Evolutionary conservation across 2,329 filamentous ascomycete genomes (phyloP), one percentile per base, ranked within the genome.

Genomic region (Colletotrichum sp.): DNA sequence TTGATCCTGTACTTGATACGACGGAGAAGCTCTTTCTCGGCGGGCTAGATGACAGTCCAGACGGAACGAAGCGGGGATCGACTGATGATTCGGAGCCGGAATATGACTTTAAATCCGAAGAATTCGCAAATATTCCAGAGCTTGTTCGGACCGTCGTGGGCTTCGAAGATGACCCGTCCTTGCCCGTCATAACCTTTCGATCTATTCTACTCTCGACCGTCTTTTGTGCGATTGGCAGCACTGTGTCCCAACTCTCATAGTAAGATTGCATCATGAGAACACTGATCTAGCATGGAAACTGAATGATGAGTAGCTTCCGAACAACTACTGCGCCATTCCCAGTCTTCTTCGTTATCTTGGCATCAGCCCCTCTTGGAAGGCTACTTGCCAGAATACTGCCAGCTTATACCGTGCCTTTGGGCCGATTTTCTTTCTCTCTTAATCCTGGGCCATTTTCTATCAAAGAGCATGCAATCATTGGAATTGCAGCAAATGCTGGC

Each of bases 321-420:
- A 92, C 91, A 2, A 92, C 91, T 0, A 87, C 87, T 58, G 89
- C 89, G 1, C 88, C 88, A 0, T 93, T 92, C 79, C 91, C 90
- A 0, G 87, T 92, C 64, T 92, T 92, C 80, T 92, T 93, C 76
- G 90, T 92, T 58, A 89, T 91, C 77, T 89, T 91, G 65, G 89
- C 89, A 1, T 89, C 86, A 58, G 89, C 90, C 77, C 91, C 91
- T 72, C 84, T 88, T 15, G 90, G 89, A 2, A 83, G 87, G 43
- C 89, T 89, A 80, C 84, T 91, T 3, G 89, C 89, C 0, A 85
- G 86, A 61, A 80, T 87, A 1, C 81, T 91, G 3, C 90, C 90
- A 2, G 81, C 84, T 4, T 88, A 87, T 61, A 83, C 82, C 4
- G 74, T 91, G 5, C 89, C 89, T 0, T 85, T 89, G 28, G 88